Evolutionary conservation across 2,329 filamentous ascomycete species (phyloP), one percentile per base, ranked within the genome.

Genomic region (Arachnomyces sp.): DNA sequence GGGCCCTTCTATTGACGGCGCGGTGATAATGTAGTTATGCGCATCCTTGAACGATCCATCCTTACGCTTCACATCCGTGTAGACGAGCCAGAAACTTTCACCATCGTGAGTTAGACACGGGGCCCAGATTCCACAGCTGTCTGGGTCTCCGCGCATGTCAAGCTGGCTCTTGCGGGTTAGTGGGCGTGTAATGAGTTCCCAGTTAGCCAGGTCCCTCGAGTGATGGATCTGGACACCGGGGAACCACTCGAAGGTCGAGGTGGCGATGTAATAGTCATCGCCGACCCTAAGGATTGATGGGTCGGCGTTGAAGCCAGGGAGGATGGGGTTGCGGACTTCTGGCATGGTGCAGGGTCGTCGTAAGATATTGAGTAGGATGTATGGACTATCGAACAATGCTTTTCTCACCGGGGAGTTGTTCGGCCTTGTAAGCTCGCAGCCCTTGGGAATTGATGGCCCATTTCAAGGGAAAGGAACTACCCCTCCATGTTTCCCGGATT

Each of bases 31-130:
- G 52, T 80, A 81, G 50, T 80, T 81, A 47, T 73, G 77, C 1
- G 74, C 69, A 49, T 80, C 77, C 54, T 78, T 79, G 67, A 79
- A 80, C 2, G 71, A 74, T 9, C 77, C 78, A 48, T 81, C 78
- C 54, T 81, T 81, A 47, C 77, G 74, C 60, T 80, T 81, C 12
- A 68, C 61, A 7, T 64, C 52, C 0, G 65, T 68, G 3, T 63
- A 64, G 13, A 72, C 61, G 0, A 70, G 42, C 43, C 69, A 73
- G 39, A 73, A 72, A 1, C 48, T 58, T 0, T 62, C 64, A 2
- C 69, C 53, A 28, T 66, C 60, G 18, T 70, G 64, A 5, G 67
- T 55, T 0, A 73, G 48, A 0, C 68, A 71, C 0, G 70, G 61
- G 0, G 73, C 73, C 59, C 68, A 76, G 1, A 66, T 49, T 0